These are phyloP conservation scores for Aspergillus affinis DNA, from an alignment of 495 filamentous ascomycete genomes.

Conservation along the genomic window DNA sequence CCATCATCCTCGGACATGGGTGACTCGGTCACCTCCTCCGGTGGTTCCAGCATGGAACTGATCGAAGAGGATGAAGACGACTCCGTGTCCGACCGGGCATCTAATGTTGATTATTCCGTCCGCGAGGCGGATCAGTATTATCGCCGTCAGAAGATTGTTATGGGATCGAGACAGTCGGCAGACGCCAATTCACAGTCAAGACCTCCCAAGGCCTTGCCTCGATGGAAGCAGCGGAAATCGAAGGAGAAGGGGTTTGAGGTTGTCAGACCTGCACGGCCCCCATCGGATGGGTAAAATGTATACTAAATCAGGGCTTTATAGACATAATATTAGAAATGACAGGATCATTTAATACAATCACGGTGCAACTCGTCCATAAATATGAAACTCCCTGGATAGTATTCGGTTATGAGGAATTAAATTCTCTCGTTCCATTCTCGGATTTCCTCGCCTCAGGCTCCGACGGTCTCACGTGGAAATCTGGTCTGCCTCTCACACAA, in stretches of 20 bases:
- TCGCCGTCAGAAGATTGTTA: background rate
- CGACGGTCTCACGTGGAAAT: too few species aligned
- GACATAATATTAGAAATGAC: too few species aligned
- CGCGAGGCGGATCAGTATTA: conserved; percentile 19
- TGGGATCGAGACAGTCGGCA: background rate
- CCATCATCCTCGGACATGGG: background rate
- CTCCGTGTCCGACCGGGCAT: background rate
- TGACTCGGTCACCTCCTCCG: background rate
- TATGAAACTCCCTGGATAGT: too few species aligned
- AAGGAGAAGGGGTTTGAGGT: conserved; percentile 22
- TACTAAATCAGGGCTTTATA: background rate
- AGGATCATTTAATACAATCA: too few species aligned
- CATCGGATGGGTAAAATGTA: background rate
- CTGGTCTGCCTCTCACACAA: too few species aligned
- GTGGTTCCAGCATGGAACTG: conserved; percentile 4
- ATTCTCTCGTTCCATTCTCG: too few species aligned
- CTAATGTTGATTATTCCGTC: conserved; percentile 11
- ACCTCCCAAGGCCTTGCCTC: background rate
- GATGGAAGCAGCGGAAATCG: conserved; percentile 1
- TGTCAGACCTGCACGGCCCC: conserved; percentile 8
- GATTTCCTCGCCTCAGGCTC: too few species aligned
- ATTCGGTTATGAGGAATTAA: too few species aligned
- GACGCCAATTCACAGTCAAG: background rate
- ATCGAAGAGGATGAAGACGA: conserved; percentile 5
- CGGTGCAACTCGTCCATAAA: too few species aligned